Evolutionary conservation across 495 filamentous ascomycete genomes (phyloP).

Genomic region (Parmelia sp.): DNA sequence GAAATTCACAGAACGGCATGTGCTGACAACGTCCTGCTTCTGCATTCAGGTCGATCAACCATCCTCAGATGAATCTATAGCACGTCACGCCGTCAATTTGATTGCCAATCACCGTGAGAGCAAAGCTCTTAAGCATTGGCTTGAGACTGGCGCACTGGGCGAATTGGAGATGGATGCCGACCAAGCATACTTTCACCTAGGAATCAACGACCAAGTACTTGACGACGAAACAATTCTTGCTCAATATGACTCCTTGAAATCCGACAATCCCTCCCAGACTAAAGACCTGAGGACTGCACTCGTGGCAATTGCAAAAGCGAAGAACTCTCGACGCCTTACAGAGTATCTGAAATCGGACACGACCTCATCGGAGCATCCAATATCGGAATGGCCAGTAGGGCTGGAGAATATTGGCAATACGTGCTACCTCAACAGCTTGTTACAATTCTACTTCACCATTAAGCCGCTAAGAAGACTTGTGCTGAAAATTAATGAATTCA

Average conservation of each 20-base stretch:
- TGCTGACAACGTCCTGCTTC: neutral
- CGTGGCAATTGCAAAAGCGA: slow-evolving; percentile 44
- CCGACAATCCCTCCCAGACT: slow-evolving; percentile 44
- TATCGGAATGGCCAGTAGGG: slow-evolving; percentile 64
- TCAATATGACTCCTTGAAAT: slow-evolving; percentile 43
- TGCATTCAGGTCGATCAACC: slow-evolving; percentile 37
- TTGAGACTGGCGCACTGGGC: slow-evolving; percentile 48
- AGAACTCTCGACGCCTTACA: slow-evolving; percentile 38
- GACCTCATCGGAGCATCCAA: slow-evolving; percentile 31
- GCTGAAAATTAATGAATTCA: slow-evolving; percentile 60
- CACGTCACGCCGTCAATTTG: slow-evolving; percentile 48
- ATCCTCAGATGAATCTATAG: slow-evolving; percentile 42
- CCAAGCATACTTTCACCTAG: slow-evolving; percentile 52
- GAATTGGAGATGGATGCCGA: slow-evolving; percentile 51
- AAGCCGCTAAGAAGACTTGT: slow-evolving; percentile 76
- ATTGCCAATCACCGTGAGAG: slow-evolving; percentile 54
- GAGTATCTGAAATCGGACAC: slow-evolving; percentile 29
- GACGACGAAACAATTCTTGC: slow-evolving; percentile 47
- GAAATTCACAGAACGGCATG: neutral
- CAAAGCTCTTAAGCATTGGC: slow-evolving; percentile 44
- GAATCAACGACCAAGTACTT: slow-evolving; percentile 47
- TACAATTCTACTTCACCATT: slow-evolving; percentile 93
- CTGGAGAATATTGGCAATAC: slow-evolving; percentile 93
- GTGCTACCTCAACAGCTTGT: slow-evolving; percentile 92
- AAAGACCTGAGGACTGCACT: slow-evolving; percentile 47